Percentiles rank a stretch among this genome's conserved stretches.
phyloP scores from a whole-genome alignment of 2,329 filamentous ascomycete species.

The Corinectria fuckeliana region DNA sequence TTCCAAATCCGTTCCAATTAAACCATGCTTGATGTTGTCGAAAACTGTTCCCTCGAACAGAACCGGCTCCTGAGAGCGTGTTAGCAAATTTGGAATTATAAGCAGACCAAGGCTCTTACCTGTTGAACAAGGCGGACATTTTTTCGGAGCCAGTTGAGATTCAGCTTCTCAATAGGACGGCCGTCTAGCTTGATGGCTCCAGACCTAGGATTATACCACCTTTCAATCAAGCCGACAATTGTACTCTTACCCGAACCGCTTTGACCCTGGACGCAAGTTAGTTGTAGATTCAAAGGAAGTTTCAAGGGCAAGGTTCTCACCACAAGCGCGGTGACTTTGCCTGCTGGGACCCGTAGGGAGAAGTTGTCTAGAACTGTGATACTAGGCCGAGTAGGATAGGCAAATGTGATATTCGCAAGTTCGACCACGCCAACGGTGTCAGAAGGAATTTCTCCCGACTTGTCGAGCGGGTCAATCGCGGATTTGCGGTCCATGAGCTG shows the following conservation, averaged over 20 bases:
- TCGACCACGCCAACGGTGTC: conserved; percentile 44
- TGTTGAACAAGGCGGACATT: conserved; percentile 48
- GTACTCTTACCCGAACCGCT: conserved; percentile 50
- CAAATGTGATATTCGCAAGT: conserved; percentile 50
- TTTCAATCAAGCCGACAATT: conserved; percentile 48
- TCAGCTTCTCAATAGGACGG: conserved; percentile 41
- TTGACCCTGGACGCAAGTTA: conserved; percentile 36
- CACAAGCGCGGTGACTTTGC: conserved; percentile 52
- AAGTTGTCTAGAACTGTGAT: conserved; percentile 51
- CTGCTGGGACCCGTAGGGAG: conserved; percentile 50
- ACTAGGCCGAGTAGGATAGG: conserved; percentile 53
- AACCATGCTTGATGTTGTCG: conserved; percentile 60
- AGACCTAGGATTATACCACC: conserved; percentile 46
- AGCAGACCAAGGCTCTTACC: not conserved
- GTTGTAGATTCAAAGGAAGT: not conserved
- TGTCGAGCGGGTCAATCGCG: conserved; percentile 45
- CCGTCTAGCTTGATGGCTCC: conserved; percentile 48
- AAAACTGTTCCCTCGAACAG: conserved; percentile 57
- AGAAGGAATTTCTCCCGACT: conserved; percentile 39
- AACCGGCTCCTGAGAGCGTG: conserved; percentile 47
- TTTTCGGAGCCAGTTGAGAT: conserved; percentile 48
- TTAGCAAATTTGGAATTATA: not conserved
- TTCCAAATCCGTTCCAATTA: conserved; percentile 51
- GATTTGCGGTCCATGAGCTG: conserved; percentile 47
- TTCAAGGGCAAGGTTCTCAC: conserved; percentile 44